A percentile compares a stretch with the other conserved stretches of the same genome.
These are phyloP conservation scores for Scheffersomyces cryptocercus DNA, from an alignment of 1,139 yeast genomes.

Conservation along the genomic window DNA sequence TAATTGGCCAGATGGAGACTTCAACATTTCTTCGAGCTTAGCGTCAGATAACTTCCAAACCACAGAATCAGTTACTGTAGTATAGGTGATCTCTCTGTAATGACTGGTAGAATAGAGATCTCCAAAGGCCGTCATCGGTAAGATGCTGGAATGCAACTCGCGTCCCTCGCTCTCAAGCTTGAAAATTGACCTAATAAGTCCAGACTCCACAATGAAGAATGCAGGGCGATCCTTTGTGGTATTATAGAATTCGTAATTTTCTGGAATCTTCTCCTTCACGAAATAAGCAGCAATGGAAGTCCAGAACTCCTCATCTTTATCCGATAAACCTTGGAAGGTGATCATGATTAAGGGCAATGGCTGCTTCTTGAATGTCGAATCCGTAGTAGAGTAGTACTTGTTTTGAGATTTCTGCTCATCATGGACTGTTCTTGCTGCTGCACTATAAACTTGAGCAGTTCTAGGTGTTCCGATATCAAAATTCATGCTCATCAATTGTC, in stretches of 20 bases:
- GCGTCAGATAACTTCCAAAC: slow-evolving; percentile 70
- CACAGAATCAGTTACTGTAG: slow-evolving; percentile 55
- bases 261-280: slow-evolving; percentile 48
- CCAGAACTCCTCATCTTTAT: slow-evolving; percentile 69
- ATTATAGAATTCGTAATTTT: slow-evolving; percentile 52
- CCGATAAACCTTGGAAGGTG: slow-evolving; percentile 67
- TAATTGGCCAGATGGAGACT: slow-evolving; percentile 44
- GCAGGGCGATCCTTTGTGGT: slow-evolving; percentile 33
- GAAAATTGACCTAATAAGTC: slow-evolving; percentile 66
- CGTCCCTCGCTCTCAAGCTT: slow-evolving; percentile 55
- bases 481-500: slow-evolving; percentile 15
- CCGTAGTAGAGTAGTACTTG: slow-evolving; percentile 26
- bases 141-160: slow-evolving; percentile 69
- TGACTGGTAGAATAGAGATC: slow-evolving; percentile 47
- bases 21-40: slow-evolving; percentile 45
- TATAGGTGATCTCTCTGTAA: slow-evolving; percentile 45
- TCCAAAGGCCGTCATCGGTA: slow-evolving; percentile 93
- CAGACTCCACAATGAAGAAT: slow-evolving; percentile 77
- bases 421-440: slow-evolving; percentile 56
- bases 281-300: slow-evolving; percentile 53
- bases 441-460: slow-evolving; percentile 59
- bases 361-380: slow-evolving; percentile 44
- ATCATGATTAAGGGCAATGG: slow-evolving; percentile 72
- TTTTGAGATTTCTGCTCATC: slow-evolving; percentile 40
- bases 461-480: slow-evolving; percentile 59